These are phyloP conservation scores for Aspergillus unguis DNA, from an alignment of 2,329 filamentous ascomycete genomes.

Conservation along the genomic window DNA sequence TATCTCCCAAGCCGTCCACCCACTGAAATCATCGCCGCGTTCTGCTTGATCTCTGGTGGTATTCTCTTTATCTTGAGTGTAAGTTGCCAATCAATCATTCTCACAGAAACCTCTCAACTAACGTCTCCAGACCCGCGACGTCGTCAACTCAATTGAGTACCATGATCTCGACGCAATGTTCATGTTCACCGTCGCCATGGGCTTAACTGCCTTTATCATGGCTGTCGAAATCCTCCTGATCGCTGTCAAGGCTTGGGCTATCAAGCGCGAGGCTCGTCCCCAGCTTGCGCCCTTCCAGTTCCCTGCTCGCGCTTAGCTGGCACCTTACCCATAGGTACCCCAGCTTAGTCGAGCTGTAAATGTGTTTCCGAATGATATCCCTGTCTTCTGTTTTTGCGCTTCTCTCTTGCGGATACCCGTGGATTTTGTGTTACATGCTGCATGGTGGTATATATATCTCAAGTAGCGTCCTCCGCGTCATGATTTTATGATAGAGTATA, in stretches of 20 bases:
- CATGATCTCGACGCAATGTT: constrained; percentile 87
- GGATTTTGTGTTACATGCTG: too few species aligned
- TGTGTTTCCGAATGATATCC: too few species aligned
- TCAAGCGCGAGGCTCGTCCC: constrained; percentile 42
- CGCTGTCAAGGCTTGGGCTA: constrained; percentile 84
- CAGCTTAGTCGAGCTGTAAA: too few species aligned
- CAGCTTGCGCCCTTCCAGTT: constrained; percentile 31
- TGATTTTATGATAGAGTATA: too few species aligned
- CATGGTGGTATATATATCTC: too few species aligned
- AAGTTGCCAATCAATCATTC: constrained; percentile 39
- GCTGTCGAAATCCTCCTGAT: constrained; percentile 75
- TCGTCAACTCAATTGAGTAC: constrained; percentile 70
- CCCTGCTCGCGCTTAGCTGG: constrained; percentile 10
- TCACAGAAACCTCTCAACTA: constrained; percentile 9
- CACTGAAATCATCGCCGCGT: constrained; percentile 81
- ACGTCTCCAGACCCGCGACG: constrained; percentile 63
- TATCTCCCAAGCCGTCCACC: constrained; percentile 79
- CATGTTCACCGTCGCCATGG: constrained; percentile 83
- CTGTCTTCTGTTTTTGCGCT: too few species aligned
- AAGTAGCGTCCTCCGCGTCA: too few species aligned
- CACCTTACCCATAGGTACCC: too few species aligned
- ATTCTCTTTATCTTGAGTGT: constrained; percentile 90
- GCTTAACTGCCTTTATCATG: constrained; percentile 78
- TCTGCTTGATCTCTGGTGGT: constrained; percentile 83
- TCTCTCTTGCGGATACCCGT: too few species aligned